A percentile compares a stretch with the other conserved stretches of the same genome.
Conservation (phyloP, 192 early-diverging fungal genomes). For the Chytriomyces confervae region DNA sequence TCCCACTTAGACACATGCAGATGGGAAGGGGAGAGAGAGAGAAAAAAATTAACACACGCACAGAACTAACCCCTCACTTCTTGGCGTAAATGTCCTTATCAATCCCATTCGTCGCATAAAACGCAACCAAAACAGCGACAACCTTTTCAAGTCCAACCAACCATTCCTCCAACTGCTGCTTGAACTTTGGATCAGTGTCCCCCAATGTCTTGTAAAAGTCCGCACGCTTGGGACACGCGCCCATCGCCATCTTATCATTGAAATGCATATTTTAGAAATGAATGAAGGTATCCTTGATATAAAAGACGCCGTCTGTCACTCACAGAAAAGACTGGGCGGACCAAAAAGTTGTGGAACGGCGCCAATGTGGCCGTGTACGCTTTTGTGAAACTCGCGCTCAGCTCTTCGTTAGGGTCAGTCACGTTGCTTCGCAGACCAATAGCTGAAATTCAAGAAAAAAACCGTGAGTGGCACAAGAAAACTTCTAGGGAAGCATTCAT, state of each 20-base stretch:
- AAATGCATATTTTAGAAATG: background rate
- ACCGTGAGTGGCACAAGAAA: too few relatives aligned
- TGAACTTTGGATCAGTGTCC: conserved; percentile 58
- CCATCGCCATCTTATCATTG: conserved; percentile 76
- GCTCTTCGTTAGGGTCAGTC: conserved; percentile 53
- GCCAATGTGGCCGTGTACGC: conserved; percentile 53
- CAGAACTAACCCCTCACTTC: background rate
- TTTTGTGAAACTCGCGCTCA: conserved; percentile 48
- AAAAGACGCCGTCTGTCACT: conserved; percentile 4
- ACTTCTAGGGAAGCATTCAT: too few relatives aligned
- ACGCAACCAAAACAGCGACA: conserved; percentile 59
- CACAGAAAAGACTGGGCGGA: conserved; percentile 60
- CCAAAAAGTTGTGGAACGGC: conserved; percentile 55
- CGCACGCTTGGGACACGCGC: conserved; percentile 86
- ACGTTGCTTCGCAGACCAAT: conserved; percentile 51
- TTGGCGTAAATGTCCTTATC: conserved; percentile 29
- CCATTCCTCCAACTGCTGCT: conserved; percentile 71
- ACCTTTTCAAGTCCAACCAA: conserved; percentile 75
- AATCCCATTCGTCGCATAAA: conserved; percentile 12
- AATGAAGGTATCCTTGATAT: background rate
- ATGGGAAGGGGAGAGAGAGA: too few relatives aligned
- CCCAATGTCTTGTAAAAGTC: conserved; percentile 90
- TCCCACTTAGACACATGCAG: too few relatives aligned
- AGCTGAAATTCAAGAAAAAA: too few relatives aligned
- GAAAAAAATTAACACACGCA: too few relatives aligned